phyloP scores from a whole-genome alignment of 1,284 basidiomycete species.

The Sporisorium graminicola region DNA sequence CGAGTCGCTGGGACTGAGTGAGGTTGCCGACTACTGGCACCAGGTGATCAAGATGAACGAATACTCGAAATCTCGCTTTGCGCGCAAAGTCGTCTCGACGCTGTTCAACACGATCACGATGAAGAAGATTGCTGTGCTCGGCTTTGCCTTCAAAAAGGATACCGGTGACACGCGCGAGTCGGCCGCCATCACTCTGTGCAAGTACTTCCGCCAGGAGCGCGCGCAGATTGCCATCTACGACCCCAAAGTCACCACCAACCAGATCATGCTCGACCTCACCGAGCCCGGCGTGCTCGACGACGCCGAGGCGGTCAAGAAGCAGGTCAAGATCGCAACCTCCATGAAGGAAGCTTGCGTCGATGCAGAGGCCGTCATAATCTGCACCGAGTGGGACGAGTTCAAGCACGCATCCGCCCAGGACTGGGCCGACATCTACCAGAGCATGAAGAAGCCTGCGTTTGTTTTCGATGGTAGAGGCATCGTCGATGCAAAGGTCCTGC shows the following conservation, averaged over 20 bases:
- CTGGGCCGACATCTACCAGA: constrained; percentile 85
- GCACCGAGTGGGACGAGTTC: constrained; percentile 85
- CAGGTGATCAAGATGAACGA: constrained; percentile 71
- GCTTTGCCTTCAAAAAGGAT: constrained; percentile 75
- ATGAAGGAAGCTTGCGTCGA: constrained; percentile 88
- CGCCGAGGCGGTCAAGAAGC: constrained; percentile 80
- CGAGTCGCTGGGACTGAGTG: constrained; percentile 91
- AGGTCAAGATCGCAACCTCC: constrained; percentile 81
- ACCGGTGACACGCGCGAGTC: constrained; percentile 80
- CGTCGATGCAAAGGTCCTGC: constrained; percentile 82
- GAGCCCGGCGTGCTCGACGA: constrained; percentile 74
- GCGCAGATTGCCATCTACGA: constrained; percentile 91
- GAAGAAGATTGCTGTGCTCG: constrained; percentile 96
- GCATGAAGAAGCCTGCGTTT: constrained; percentile 87
- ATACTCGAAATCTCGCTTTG: constrained; percentile 69
- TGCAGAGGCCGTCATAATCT: constrained; percentile 90
- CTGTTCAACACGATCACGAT: constrained; percentile 97
- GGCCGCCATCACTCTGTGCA: constrained; percentile 92
- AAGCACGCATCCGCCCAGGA: constrained; percentile 77
- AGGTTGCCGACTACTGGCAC: constrained; percentile 97
- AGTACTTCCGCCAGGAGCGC: constrained; percentile 90
- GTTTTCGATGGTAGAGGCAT: constrained; percentile 88
- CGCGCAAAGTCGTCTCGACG: constrained; percentile 73
- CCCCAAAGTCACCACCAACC: constrained; percentile 78
- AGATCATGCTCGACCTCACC: constrained; percentile 74